Percentiles rank a stretch among this genome's conserved stretches.
phyloP scores from a whole-genome alignment of 2,329 filamentous ascomycete genomes.

The Venturiaceae sp. region DNA sequence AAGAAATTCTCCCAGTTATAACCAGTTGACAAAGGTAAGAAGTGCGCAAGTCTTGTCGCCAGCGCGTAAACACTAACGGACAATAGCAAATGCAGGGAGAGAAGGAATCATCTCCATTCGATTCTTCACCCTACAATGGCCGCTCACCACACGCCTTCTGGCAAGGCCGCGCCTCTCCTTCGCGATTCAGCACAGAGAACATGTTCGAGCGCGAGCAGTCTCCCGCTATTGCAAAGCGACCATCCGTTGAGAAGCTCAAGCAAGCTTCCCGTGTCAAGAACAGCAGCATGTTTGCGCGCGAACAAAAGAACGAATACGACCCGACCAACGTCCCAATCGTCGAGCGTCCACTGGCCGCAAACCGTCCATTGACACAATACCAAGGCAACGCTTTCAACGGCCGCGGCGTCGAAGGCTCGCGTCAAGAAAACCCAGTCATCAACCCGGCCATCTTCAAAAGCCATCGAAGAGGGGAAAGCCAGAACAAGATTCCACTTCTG shows the following conservation, averaged over 20 bases:
- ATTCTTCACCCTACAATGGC: slow-evolving; percentile 63
- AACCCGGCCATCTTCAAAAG: neutral
- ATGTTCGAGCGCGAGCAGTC: slow-evolving; percentile 50
- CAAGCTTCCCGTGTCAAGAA: slow-evolving; percentile 94
- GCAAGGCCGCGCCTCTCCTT: slow-evolving; percentile 65
- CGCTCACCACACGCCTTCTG: slow-evolving; percentile 83
- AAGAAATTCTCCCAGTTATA: slow-evolving; percentile 88
- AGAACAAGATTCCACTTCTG: slow-evolving; percentile 48
- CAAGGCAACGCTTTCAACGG: slow-evolving; percentile 63
- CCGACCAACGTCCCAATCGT: slow-evolving; percentile 66
- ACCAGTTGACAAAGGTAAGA: slow-evolving; percentile 59
- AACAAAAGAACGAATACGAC: slow-evolving; percentile 89
- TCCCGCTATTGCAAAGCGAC: slow-evolving; percentile 52
- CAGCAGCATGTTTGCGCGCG: slow-evolving; percentile 91
- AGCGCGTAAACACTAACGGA: neutral
- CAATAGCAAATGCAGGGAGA: slow-evolving; percentile 30
- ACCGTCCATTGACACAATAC: slow-evolving; percentile 47
- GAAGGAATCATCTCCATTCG: slow-evolving; percentile 73
- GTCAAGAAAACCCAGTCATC: slow-evolving; percentile 34
- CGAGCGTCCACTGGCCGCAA: slow-evolving; percentile 68
- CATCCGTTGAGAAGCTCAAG: slow-evolving; percentile 92
- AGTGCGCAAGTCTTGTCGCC: slow-evolving; percentile 14
- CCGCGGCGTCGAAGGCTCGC: slow-evolving; percentile 43
- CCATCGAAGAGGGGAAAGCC: slow-evolving; percentile 44
- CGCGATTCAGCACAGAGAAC: slow-evolving; percentile 61